Evolutionary conservation across 108 stramenopile species (phyloP).

Genomic region (Fistulifera pelliculosa): DNA sequence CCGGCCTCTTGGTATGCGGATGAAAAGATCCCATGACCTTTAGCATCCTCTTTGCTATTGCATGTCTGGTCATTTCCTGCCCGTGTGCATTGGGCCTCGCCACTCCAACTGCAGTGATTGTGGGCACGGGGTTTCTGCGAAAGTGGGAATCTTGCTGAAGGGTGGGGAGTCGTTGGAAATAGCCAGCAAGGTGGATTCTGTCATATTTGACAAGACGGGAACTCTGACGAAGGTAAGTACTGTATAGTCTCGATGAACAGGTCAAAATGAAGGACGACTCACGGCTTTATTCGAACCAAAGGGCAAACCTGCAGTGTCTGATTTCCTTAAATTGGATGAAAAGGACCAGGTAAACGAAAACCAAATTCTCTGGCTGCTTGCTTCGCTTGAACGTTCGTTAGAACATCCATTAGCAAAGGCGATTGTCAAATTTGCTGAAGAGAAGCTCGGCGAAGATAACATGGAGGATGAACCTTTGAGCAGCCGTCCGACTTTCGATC

Average conservation of each 20-base stretch:
- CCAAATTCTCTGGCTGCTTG: conserved; percentile 49
- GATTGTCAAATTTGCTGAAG: conserved; percentile 42
- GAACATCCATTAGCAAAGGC: conserved; percentile 82
- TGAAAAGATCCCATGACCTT: conserved; percentile 31
- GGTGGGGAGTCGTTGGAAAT: conserved; percentile 91
- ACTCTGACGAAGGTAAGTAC: conserved; percentile 71
- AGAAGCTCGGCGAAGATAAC: conserved; percentile 8
- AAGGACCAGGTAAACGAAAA: conserved; percentile 23
- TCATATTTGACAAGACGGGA: conserved; percentile 98
- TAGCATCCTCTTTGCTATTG: conserved; percentile 60
- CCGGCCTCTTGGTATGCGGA: conserved; percentile 25
- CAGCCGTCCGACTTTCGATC: conserved; percentile 36
- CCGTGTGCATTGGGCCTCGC: conserved; percentile 97
- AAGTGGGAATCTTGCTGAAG: conserved; percentile 93
- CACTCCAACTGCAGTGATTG: conserved; percentile 84
- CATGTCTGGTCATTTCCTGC: conserved; percentile 93
- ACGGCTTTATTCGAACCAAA: no score
- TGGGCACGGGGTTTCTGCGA: conserved; percentile 93
- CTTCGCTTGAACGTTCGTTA: conserved; percentile 66
- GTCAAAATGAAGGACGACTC: no score
- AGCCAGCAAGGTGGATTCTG: conserved; percentile 55
- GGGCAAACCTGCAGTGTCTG: conserved; percentile 56
- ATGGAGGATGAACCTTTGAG: conserved; percentile 20
- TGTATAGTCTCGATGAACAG: no score
- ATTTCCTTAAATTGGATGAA: conserved; percentile 45